A percentile compares a stretch with the other conserved stretches of the same genome.
Conservation (phyloP, 2,329 filamentous ascomycete genomes). For the Arthrobotrys iridis region DNA sequence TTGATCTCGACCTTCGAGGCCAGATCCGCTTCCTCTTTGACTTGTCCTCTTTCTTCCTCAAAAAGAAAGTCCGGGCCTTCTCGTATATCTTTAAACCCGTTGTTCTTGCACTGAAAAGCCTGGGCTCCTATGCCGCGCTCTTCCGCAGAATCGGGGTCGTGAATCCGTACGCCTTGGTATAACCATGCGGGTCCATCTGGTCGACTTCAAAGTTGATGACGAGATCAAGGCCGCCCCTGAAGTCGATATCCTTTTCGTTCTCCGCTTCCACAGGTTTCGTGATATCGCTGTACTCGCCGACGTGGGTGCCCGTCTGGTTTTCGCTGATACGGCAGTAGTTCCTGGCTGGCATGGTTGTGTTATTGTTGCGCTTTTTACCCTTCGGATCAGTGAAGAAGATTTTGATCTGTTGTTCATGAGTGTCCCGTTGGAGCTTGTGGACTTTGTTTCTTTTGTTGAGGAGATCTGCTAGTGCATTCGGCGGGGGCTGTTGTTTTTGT, state of each 20-base stretch:
- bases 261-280: conserved; percentile 45
- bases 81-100: conserved; percentile 33
- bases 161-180: conserved; percentile 85
- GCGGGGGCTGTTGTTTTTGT: conserved; percentile 23
- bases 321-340: conserved; percentile 95
- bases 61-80: conserved; percentile 31
- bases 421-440: conserved; percentile 76
- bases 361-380: conserved; percentile 89
- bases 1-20: neutral
- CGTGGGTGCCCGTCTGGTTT: conserved; percentile 72
- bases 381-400: conserved; percentile 91
- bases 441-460: conserved; percentile 91
- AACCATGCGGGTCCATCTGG: conserved; percentile 83
- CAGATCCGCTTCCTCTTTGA: conserved; percentile 18
- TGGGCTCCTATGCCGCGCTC: conserved; percentile 37
- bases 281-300: conserved; percentile 52
- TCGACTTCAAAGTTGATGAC: conserved; percentile 90
- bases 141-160: conserved; percentile 78
- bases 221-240: conserved; percentile 80
- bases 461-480: conserved; percentile 75
- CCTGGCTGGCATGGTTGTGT: conserved; percentile 75
- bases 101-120: conserved; percentile 26
- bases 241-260: conserved; percentile 60
- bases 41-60: neutral
- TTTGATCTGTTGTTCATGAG: conserved; percentile 95